Base-by-base conservation (phyloP, 306 rosid genomes). In the Phaseolus lunatus region DNA sequence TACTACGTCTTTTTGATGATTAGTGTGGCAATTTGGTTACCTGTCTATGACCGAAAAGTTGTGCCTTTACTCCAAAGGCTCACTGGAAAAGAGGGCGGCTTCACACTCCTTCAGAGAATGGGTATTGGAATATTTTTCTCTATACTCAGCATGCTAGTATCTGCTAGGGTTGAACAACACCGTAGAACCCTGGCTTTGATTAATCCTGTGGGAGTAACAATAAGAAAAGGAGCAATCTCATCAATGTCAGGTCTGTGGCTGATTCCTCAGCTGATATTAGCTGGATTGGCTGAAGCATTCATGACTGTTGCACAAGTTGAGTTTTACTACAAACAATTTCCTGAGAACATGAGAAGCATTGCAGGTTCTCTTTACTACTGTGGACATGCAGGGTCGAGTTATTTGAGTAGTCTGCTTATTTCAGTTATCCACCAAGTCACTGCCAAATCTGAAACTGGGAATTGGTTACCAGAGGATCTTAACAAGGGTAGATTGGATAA, bases 321-420 rank as follows among this genome's bases (percentile, higher is more conserved):
- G 37, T 88, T 94, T 76, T 92, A 90, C 87, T 90, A 92, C 93
- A 94, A 92, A 85, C 98, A 94, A 11, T 87, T 92, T 75, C 97
- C 97, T n/a, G 92, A 92, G 85, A 90, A 92, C 73, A 92, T 92
- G 97, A 88, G 96, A 83, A 92, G 96, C 87, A 84, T 92, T 53
- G 97, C 84, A 33, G 96, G 96, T 53, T 83, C 96, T 66, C 76
- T 92, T 16, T 89, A 20, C 82, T 90, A 48, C 15, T 90, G 92
- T 54, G 89, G 79, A 61, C 45, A 75, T 49, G 97, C 96, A 8
- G 88, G 83, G 53, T 81, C 91, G 13, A 92, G 88, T 74, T 92
- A 92, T 72, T 86, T 90, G 76, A 86, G 90, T 50, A 79, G 89
- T 62, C 22, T 89, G 27, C 81, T 92, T 71, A 87, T 92, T 47